phyloP scores from a whole-genome alignment of 2,329 filamentous ascomycete genomes.

The Fusarium irregulare region DNA sequence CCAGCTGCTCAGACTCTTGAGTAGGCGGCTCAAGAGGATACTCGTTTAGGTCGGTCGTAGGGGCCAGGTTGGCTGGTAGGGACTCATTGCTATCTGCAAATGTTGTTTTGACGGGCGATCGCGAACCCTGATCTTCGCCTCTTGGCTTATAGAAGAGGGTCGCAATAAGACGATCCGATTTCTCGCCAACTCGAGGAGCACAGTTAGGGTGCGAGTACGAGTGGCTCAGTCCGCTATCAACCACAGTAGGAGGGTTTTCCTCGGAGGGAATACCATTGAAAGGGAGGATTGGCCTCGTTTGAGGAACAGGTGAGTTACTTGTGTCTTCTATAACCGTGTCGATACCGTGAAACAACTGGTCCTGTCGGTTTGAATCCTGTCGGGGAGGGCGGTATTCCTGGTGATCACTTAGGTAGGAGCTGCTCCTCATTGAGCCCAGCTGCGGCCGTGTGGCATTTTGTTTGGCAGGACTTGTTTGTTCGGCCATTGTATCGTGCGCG shows the following conservation, averaged over 20 bases:
- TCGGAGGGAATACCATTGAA: conserved; percentile 72
- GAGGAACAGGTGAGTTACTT: conserved; percentile 51
- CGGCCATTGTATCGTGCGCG: conserved; percentile 47
- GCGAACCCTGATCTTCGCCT: conserved; percentile 47
- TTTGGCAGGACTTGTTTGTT: conserved; percentile 48
- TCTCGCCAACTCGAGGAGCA: conserved; percentile 61
- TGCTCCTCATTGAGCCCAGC: conserved; percentile 66
- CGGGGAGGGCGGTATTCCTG: conserved; percentile 71
- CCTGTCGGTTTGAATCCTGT: conserved; percentile 63
- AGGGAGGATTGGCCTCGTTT: conserved; percentile 57
- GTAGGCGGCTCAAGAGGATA: conserved; percentile 71
- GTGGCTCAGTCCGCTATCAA: conserved; percentile 72
- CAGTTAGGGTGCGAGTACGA: conserved; percentile 73
- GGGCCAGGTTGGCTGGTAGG: conserved; percentile 66
- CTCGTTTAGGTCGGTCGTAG: conserved; percentile 67
- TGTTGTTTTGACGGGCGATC: conserved; percentile 46
- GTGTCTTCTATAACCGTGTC: conserved; percentile 72
- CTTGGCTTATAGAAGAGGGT: conserved; percentile 72
- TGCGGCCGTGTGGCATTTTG: conserved; percentile 58
- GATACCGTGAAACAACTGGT: conserved; percentile 65
- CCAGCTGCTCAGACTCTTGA: conserved; percentile 66
- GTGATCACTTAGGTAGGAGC: conserved; percentile 71
- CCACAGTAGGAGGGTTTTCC: conserved; percentile 67
- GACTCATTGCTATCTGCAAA: conserved; percentile 51
- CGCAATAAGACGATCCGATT: conserved; percentile 66